Conservation (phyloP, 495 filamentous ascomycete species). For the Trichocladium antarcticum region DNA sequence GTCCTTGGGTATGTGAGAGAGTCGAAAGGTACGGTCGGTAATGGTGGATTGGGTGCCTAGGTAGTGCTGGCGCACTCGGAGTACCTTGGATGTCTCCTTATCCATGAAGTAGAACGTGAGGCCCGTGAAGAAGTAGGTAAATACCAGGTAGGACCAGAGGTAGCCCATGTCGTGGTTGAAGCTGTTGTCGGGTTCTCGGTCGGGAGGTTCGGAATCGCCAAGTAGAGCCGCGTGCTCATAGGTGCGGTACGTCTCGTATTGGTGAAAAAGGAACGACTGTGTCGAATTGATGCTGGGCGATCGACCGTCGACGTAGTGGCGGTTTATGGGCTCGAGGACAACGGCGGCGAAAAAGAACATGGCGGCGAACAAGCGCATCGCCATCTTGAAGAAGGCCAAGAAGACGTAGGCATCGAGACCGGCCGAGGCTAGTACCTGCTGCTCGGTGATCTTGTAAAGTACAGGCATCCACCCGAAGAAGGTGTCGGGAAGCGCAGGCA, state of each 20-base stretch:
- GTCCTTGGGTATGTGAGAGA: conserved; percentile 78
- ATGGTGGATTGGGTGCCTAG: conserved; percentile 86
- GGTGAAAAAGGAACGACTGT: conserved; percentile 4
- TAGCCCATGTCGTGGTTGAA: conserved; percentile 39
- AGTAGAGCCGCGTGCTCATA: not conserved
- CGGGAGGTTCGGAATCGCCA: not conserved
- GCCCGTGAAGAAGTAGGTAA: conserved; percentile 80
- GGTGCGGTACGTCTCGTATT: conserved; percentile 7
- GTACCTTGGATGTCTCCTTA: conserved; percentile 69
- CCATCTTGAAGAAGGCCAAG: conserved; percentile 86
- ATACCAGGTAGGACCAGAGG: conserved; percentile 87
- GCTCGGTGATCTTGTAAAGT: conserved; percentile 77
- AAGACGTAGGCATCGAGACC: conserved; percentile 96
- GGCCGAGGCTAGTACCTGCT: conserved; percentile 79
- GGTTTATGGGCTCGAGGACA: conserved; percentile 79
- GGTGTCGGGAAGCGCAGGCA: conserved; percentile 75
- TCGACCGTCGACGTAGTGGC: conserved; percentile 36
- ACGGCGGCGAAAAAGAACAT: conserved; percentile 69
- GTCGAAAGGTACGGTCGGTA: conserved; percentile 83
- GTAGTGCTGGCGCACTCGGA: conserved; percentile 77
- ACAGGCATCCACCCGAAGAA: conserved; percentile 92
- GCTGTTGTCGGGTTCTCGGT: conserved; percentile 26
- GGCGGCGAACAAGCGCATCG: conserved; percentile 66
- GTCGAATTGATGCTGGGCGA: conserved; percentile 4
- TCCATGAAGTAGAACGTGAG: conserved; percentile 75